A percentile compares a stretch with the other conserved stretches of the same genome.
These are phyloP conservation scores for Papiliotrema terrestris DNA, from an alignment of 1,284 basidiomycete species.

Conservation along the genomic window DNA sequence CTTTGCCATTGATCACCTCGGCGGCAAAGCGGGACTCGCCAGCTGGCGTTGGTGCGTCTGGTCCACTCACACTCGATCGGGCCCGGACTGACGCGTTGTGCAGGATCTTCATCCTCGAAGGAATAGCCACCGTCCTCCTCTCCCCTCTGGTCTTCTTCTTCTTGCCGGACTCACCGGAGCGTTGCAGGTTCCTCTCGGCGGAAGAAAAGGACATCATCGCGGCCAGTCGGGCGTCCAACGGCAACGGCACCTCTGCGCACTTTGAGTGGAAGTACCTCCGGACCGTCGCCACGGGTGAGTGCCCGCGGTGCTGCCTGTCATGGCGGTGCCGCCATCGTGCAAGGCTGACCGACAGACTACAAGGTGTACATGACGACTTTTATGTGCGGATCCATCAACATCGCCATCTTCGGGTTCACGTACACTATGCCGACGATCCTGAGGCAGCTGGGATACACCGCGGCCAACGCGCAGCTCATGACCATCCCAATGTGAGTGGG, in stretches of 20 bases:
- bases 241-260: slow-evolving; percentile 9
- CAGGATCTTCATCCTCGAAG: slow-evolving; percentile 6
- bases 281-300: background rate
- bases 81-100: background rate
- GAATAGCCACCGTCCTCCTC: slow-evolving; percentile 18
- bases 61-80: background rate
- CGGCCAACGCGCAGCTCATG: slow-evolving; percentile 24
- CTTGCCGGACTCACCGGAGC: slow-evolving; percentile 16
- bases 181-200: slow-evolving; percentile 15
- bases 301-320: too few species aligned
- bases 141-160: slow-evolving; percentile 11
- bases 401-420: slow-evolving; percentile 11
- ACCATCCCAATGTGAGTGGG: slow-evolving; percentile 15
- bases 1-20: slow-evolving; percentile 4
- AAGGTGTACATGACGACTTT: slow-evolving; percentile 4
- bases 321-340: too few species aligned
- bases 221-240: slow-evolving; percentile 6
- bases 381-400: slow-evolving; percentile 13
- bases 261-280: slow-evolving; percentile 10
- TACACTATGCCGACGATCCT: slow-evolving; percentile 23
- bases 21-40: slow-evolving; percentile 34
- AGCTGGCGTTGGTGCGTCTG: slow-evolving; percentile 52
- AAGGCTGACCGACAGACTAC: background rate
- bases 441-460: slow-evolving; percentile 22
- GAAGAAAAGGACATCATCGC: slow-evolving; percentile 13